Conservation (phyloP, 371 early-diverging fungal genomes). For the Massospora cicadina region DNA sequence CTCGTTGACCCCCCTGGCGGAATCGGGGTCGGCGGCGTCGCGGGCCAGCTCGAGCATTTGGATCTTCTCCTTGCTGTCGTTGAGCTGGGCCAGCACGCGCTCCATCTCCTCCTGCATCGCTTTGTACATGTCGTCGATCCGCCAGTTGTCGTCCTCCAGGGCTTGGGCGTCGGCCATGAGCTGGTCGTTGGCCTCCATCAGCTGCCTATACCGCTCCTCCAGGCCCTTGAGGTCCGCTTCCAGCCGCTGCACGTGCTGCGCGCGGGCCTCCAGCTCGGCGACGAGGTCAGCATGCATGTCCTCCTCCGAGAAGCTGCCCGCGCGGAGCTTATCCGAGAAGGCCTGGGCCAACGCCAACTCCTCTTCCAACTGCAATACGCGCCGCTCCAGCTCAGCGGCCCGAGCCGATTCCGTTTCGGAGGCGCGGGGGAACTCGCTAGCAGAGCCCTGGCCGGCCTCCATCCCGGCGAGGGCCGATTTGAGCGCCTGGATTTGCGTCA, state of each 20-base stretch:
- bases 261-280: neutral
- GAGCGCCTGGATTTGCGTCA: neutral
- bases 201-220: neutral
- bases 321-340: neutral
- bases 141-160: neutral
- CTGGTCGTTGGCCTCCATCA: neutral
- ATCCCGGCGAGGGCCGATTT: neutral
- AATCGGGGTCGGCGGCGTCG: neutral
- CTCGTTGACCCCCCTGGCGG: neutral
- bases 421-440: neutral
- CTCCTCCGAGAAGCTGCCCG: neutral
- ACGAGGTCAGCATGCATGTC: neutral
- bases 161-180: neutral
- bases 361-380: neutral
- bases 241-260: neutral
- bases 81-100: neutral
- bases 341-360: constrained; percentile 1
- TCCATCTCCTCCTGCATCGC: neutral
- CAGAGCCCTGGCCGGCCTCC: neutral
- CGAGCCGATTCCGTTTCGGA: too few species aligned
- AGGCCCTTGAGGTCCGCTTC: neutral
- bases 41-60: neutral
- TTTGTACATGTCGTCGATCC: neutral
- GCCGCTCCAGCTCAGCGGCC: neutral
- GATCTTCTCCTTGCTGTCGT: neutral